phyloP scores from a whole-genome alignment of 495 filamentous ascomycete genomes.

The Podospora conica region DNA sequence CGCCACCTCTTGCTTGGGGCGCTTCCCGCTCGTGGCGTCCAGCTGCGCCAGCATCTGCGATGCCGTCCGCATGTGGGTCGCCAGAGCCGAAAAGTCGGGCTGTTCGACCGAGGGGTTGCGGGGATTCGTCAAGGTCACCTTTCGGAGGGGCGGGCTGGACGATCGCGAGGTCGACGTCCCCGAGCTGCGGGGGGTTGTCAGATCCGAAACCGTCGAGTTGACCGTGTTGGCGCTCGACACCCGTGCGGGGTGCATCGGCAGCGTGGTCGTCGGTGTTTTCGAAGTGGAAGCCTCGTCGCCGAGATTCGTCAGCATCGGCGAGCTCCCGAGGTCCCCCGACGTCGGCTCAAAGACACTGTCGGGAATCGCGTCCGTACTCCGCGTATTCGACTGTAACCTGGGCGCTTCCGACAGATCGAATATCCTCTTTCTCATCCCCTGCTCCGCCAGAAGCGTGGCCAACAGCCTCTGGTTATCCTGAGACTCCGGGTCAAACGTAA shows the following conservation, averaged over 20 bases:
- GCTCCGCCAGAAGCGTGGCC: constrained; percentile 53
- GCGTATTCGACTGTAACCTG: constrained; percentile 28
- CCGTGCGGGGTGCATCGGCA: constrained; percentile 36
- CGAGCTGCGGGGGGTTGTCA: constrained; percentile 55
- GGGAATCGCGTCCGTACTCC: constrained; percentile 35
- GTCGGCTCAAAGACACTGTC: constrained; percentile 73
- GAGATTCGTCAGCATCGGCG: constrained; percentile 52
- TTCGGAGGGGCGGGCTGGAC: constrained; percentile 49
- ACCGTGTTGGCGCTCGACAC: constrained; percentile 52
- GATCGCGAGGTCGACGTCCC: constrained; percentile 52
- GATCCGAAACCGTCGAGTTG: constrained; percentile 40
- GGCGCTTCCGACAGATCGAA: constrained; percentile 55
- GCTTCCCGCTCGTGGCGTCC: constrained; percentile 63
- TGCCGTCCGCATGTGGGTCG: constrained; percentile 72
- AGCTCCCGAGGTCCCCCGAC: constrained; percentile 63
- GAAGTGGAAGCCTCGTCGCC: constrained; percentile 33
- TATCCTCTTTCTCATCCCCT: constrained; percentile 54
- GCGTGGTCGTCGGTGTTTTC: constrained; percentile 3
- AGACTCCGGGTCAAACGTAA: constrained; percentile 65
- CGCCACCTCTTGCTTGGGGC: constrained; percentile 64
- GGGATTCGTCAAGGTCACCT: constrained; percentile 42
- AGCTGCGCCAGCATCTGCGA: constrained; percentile 75
- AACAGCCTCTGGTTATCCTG: constrained; percentile 58
- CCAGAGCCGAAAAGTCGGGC: constrained; percentile 66
- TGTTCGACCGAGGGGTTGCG: constrained; percentile 47